Evolutionary conservation across 1,284 basidiomycete species (phyloP), one percentile per base, ranked within the genome.

Genomic region (Singerocomus inundabilis): DNA sequence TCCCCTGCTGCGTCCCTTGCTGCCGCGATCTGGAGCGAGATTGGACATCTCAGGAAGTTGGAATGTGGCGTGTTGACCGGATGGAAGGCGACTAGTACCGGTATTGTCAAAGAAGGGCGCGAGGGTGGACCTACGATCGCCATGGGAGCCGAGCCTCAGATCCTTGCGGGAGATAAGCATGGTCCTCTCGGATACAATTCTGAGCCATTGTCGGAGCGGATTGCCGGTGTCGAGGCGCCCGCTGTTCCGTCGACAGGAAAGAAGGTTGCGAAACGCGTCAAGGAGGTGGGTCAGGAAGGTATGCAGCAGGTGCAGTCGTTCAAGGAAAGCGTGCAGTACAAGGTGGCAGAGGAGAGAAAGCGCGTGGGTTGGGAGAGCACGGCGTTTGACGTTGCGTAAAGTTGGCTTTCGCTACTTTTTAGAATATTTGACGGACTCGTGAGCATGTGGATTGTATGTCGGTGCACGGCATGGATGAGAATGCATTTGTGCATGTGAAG

Each of bases 81-180:
- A 0, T 77, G 77, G 73, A 69, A 61, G 28, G 78, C 77, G 6
- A 86, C 84, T 0, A 78, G 84, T 0, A 82, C 80, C 0, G 85
- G 85, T 0, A 51, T 87, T 8, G 69, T 87, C 45, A 75, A 80
- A 46, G 76, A 82, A 54, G 62, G 46, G 5, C 44, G 60, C 15
- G 58, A 61, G 21, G 67, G 66, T 4, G 68, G 69, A 26, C 69
- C 72, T n/a, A 66, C 69, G 46, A 77, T 87, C 41, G 85, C 85
- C 2, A 68, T 87, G 67, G 85, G 85, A 5, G 82, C 76, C 4
- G 84, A 85, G 65, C 85, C 85, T 33, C 85, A 88, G 70, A 77
- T 88, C 33, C 63, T 88, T 30, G 65, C 75, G 21, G 81, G 82
- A 0, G 75, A 82, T 54, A 85, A 87, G 72, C 73, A 69, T 3